Conservation (phyloP, 352 stramenopile genomes). For the Phytophthora boehmeriae region DNA sequence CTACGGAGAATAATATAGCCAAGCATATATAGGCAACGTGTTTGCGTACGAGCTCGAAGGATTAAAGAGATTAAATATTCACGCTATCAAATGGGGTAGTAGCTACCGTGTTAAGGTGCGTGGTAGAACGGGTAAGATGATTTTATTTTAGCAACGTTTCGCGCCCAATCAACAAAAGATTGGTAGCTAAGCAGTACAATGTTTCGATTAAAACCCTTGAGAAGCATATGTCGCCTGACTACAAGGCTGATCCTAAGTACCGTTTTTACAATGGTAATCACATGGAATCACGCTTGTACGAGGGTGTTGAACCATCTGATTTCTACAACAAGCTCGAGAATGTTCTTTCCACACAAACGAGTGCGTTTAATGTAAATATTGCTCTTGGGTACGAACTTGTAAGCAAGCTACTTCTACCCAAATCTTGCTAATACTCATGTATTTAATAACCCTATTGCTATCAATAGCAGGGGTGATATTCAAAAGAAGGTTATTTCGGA, state of each 20-base stretch:
- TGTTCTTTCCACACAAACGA: conserved; percentile 8
- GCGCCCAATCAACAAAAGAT: neutral
- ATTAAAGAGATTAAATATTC: conserved; percentile 1
- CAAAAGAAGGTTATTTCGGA: no score
- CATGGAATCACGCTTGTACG: no score
- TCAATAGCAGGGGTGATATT: no score
- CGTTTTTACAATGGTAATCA: conserved; percentile 1
- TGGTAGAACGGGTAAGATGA: no score
- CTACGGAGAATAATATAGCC: conserved; percentile 20
- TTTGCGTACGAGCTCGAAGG: conserved; percentile 7
- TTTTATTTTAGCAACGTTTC: no score
- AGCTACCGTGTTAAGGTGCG: no score
- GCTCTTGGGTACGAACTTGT: no score
- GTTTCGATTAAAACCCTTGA: neutral
- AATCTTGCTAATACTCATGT: no score
- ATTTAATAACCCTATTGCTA: no score
- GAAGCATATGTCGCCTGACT: neutral
- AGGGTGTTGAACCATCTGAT: no score
- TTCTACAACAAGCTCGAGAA: conserved; percentile 7
- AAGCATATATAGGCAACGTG: conserved; percentile 10
- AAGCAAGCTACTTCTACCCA: no score
- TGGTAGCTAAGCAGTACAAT: conserved; percentile 14
- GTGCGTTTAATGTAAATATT: conserved; percentile 20
- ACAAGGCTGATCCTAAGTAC: neutral
- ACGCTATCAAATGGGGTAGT: no score